A percentile compares a stretch with the other conserved stretches of the same genome.
Conservation (phyloP, 371 early-diverging fungal genomes). For the Actinomortierella wolfii region DNA sequence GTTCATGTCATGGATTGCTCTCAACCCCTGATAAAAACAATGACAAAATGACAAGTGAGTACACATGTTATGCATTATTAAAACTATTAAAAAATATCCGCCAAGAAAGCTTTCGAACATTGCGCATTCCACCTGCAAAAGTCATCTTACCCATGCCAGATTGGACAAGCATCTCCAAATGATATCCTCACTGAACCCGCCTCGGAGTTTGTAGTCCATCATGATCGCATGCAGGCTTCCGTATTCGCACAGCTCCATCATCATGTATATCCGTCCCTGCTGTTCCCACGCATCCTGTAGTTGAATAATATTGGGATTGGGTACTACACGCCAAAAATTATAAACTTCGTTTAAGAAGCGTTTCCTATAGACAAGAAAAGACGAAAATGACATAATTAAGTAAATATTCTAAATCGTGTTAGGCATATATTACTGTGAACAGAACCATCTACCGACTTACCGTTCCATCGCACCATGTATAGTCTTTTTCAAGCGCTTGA, state of each 20-base stretch:
- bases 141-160: slow-evolving; percentile 57
- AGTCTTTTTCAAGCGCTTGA: slow-evolving; percentile 75
- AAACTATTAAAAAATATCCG: background rate
- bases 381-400: background rate
- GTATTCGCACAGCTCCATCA: slow-evolving; percentile 83
- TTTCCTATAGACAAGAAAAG: slow-evolving; percentile 45
- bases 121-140: too few relatives aligned
- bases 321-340: slow-evolving; percentile 68
- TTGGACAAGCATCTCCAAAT: slow-evolving; percentile 85
- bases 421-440: background rate
- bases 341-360: slow-evolving; percentile 81
- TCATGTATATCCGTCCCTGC: slow-evolving; percentile 82
- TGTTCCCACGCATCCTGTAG: slow-evolving; percentile 92
- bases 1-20: slow-evolving; percentile 71
- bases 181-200: slow-evolving; percentile 61
- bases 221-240: slow-evolving; percentile 43
- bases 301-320: slow-evolving; percentile 65
- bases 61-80: background rate
- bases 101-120: background rate
- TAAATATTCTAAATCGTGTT: background rate
- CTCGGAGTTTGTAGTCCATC: slow-evolving; percentile 1
- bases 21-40: slow-evolving; percentile 57
- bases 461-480: slow-evolving; percentile 78
- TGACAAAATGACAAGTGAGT: background rate
- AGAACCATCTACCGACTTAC: slow-evolving; percentile 19